Evolutionary conservation across 2,329 filamentous ascomycete genomes (phyloP).

Genomic region (Trichophyton mentagrophytes): DNA sequence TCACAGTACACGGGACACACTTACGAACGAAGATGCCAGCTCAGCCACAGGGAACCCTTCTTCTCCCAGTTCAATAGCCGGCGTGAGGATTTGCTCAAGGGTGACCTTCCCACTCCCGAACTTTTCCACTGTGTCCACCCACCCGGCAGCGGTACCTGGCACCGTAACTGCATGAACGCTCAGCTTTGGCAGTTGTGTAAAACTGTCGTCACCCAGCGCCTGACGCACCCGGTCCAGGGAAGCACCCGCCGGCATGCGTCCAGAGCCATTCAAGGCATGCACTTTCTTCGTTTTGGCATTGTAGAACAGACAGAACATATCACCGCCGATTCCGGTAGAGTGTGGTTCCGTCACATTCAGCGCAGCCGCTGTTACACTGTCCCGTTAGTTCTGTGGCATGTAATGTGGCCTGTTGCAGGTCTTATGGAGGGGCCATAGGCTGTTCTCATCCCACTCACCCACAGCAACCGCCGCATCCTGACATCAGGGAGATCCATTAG

Average conservation of each 20-base stretch:
- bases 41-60: slow-evolving; percentile 84
- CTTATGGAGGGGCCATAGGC: neutral
- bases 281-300: slow-evolving; percentile 70
- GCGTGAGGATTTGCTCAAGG: slow-evolving; percentile 63
- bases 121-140: slow-evolving; percentile 75
- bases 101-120: slow-evolving; percentile 80
- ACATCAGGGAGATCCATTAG: neutral
- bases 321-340: slow-evolving; percentile 88
- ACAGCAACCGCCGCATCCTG: slow-evolving; percentile 95
- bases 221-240: slow-evolving; percentile 58
- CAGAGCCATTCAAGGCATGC: slow-evolving; percentile 80
- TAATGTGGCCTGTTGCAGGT: neutral
- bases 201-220: slow-evolving; percentile 53
- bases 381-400: neutral
- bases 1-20: slow-evolving; percentile 22
- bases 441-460: slow-evolving; percentile 38
- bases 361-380: slow-evolving; percentile 54
- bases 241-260: slow-evolving; percentile 58
- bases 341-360: slow-evolving; percentile 88
- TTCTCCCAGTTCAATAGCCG: slow-evolving; percentile 76
- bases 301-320: slow-evolving; percentile 94
- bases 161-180: slow-evolving; percentile 75
- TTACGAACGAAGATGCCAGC: slow-evolving; percentile 54
- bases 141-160: slow-evolving; percentile 82
- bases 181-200: slow-evolving; percentile 53